Percentiles rank a stretch among this genome's conserved stretches.
Evolutionary conservation across 352 stramenopile genomes (phyloP).

Genomic region (Phytophthora constricta): DNA sequence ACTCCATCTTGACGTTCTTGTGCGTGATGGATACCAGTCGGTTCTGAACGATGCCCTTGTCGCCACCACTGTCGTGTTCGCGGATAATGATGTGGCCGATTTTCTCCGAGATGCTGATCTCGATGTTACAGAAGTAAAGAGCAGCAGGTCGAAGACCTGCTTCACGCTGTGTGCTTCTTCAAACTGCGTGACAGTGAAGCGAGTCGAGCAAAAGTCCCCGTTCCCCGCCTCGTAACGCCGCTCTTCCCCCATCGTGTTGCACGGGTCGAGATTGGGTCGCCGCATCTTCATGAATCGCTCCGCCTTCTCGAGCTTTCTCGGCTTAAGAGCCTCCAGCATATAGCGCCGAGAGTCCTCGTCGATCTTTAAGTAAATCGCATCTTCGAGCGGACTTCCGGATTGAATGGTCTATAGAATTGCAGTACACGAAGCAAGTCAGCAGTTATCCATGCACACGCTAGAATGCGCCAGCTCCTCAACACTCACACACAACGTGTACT

Average conservation of each 20-base stretch:
- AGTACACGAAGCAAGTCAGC: not conserved
- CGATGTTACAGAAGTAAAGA: slow-evolving; percentile 64
- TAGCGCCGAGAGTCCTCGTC: slow-evolving; percentile 21
- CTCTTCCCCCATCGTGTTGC: slow-evolving; percentile 40
- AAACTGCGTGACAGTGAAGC: slow-evolving; percentile 64
- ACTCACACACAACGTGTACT: slow-evolving; percentile 44
- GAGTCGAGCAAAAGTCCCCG: slow-evolving; percentile 60
- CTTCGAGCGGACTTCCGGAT: slow-evolving; percentile 37
- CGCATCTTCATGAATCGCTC: slow-evolving; percentile 43
- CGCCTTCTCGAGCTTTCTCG: slow-evolving; percentile 30
- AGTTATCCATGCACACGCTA: not conserved
- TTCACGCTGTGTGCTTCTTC: slow-evolving; percentile 36
- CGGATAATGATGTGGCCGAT: slow-evolving; percentile 60
- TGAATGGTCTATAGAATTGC: slow-evolving; percentile 27
- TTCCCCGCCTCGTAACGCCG: slow-evolving; percentile 51
- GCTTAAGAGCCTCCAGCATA: slow-evolving; percentile 28
- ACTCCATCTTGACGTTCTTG: slow-evolving; percentile 46
- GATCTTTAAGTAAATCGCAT: slow-evolving; percentile 31
- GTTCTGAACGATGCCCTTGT: slow-evolving; percentile 50
- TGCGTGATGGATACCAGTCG: slow-evolving; percentile 48
- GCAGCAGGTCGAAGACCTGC: slow-evolving; percentile 52
- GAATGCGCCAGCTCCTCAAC: too few relatives aligned
- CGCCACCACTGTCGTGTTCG: slow-evolving; percentile 52
- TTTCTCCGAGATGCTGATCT: slow-evolving; percentile 70
- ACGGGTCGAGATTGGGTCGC: slow-evolving; percentile 27